Percentiles rank a stretch among this genome's conserved stretches.
Conservation (phyloP, 164 flowering plant species). For the Magnolia kwangsiensis region DNA sequence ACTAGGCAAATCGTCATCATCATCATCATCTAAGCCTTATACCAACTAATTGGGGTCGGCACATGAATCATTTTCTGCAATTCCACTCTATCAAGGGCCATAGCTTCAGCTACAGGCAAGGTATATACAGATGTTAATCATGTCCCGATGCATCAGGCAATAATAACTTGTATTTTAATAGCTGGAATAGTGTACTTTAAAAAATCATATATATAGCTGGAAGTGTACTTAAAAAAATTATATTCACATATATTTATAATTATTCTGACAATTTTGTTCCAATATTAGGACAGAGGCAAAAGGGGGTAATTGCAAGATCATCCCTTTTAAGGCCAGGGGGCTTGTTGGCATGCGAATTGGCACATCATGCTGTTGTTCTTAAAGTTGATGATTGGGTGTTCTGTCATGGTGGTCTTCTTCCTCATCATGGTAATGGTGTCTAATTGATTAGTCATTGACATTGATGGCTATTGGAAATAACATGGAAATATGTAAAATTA, state of each 20-base stretch:
- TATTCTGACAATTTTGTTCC: conserved; percentile 26
- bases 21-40: too few relatives aligned
- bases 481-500: not conserved
- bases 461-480: not conserved
- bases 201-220: not conserved
- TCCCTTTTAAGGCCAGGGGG: conserved; percentile 83
- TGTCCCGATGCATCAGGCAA: not conserved
- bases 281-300: conserved; percentile 88
- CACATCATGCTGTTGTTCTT: conserved; percentile 76
- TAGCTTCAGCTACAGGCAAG: not conserved
- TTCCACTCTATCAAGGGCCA: too few relatives aligned
- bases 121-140: not conserved
- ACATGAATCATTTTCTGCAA: too few relatives aligned
- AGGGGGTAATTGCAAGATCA: conserved; percentile 83
- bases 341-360: conserved; percentile 79
- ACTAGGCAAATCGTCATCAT: not conserved
- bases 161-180: not conserved
- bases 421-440: conserved; percentile 74
- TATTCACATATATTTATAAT: not conserved
- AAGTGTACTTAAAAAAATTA: not conserved
- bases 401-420: conserved; percentile 98
- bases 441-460: not conserved
- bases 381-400: conserved; percentile 91
- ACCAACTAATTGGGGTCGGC: too few relatives aligned
- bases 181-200: not conserved